Evolutionary conservation across 306 rosid genomes (phyloP).

Genomic region (Ceratonia siliqua): DNA sequence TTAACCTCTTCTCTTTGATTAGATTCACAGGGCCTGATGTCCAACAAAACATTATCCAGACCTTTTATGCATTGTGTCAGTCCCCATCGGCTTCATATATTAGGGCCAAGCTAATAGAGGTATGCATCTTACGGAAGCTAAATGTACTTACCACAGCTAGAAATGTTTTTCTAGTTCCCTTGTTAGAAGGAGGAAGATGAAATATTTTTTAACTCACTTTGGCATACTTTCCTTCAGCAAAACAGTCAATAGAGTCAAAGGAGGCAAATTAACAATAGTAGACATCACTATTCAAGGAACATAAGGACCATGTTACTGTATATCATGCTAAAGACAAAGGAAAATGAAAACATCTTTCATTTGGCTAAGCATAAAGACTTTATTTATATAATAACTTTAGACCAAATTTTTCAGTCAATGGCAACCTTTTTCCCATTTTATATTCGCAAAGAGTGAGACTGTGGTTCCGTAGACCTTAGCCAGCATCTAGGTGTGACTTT

Average conservation of each 20-base stretch:
- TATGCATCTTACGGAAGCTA: conserved; percentile 36
- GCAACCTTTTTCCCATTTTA: not conserved
- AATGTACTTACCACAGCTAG: conserved; percentile 10
- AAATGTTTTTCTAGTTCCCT: conserved; percentile 2
- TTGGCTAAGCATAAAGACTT: not conserved
- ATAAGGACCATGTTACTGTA: not conserved
- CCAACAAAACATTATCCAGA: conserved; percentile 56
- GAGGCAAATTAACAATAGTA: conserved; percentile 7
- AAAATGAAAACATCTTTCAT: not conserved
- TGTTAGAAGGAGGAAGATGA: no score
- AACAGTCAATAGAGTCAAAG: conserved; percentile 1
- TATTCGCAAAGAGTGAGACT: not conserved
- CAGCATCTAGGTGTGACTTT: conserved; percentile 4
- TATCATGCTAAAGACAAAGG: conserved; percentile 3
- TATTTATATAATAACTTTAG: not conserved
- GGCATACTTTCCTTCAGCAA: no score
- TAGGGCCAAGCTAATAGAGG: conserved; percentile 68
- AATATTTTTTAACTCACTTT: no score
- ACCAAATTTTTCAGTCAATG: conserved; percentile 1
- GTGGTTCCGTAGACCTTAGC: not conserved
- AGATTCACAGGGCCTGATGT: conserved; percentile 49
- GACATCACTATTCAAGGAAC: conserved; percentile 15
- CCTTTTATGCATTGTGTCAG: conserved; percentile 70
- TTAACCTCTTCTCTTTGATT: conserved; percentile 56
- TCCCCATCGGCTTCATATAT: conserved; percentile 54